Conservation (phyloP, 192 early-diverging fungal genomes). For the Chytriomyces sp. region DNA sequence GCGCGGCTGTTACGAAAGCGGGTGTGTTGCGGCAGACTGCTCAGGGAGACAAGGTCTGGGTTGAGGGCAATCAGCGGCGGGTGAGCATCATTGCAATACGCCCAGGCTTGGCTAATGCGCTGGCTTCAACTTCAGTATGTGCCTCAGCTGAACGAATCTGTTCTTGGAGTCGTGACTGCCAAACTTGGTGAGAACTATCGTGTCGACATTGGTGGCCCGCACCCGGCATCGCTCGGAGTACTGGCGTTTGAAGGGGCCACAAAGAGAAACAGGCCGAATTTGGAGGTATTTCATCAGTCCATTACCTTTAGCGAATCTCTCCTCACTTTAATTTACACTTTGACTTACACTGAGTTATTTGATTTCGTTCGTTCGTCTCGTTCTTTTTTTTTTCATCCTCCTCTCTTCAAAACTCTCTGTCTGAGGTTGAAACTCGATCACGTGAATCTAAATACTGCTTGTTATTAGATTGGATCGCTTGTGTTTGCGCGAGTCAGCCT, state of each 20-base stretch:
- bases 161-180: conserved; percentile 77
- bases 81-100: conserved; percentile 49
- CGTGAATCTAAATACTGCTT: neutral
- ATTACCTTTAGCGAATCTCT: neutral
- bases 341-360: no score
- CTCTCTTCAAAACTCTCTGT: no score
- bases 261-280: conserved; percentile 85
- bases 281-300: conserved; percentile 55
- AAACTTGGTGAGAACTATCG: conserved; percentile 78
- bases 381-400: no score
- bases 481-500: conserved; percentile 84
- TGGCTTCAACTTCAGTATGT: conserved; percentile 72
- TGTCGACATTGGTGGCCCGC: conserved; percentile 94
- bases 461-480: conserved; percentile 64
- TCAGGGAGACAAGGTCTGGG: conserved; percentile 71
- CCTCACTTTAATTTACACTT: no score
- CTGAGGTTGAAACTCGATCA: no score
- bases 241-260: conserved; percentile 95
- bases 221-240: conserved; percentile 74
- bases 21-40: conserved; percentile 68
- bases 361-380: no score
- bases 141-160: conserved; percentile 81
- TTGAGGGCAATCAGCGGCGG: conserved; percentile 79
- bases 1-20: conserved; percentile 70
- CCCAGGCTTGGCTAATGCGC: neutral